Base-by-base conservation (phyloP, 305 asterid genomes). In the Galium porrigens region DNA sequence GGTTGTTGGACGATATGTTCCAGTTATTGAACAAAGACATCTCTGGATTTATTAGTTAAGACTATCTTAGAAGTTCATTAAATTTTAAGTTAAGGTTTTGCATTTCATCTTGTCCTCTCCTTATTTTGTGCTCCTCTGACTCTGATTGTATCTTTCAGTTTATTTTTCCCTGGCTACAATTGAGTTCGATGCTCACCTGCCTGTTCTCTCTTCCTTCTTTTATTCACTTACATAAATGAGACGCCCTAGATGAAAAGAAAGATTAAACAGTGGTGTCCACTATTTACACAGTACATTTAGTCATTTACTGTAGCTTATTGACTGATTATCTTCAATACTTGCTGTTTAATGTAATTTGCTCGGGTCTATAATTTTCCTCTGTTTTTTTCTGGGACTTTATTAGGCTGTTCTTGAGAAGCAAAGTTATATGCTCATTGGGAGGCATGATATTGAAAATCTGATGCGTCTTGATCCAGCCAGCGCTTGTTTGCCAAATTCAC, bases 341-440 rank as follows among this genome's bases (percentile, higher is more conserved):
- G 29, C 49, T 60, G 32, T 68, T 14, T 8, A 51, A 51, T 22
- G 34, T 5, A 5, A 27, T 33, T 12, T 59, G 48, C 20, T n/a
- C 11, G 3, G 59, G 37, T 39, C 41, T 41, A 18, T 48, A 41
- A 30, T 27, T 68, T 51, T 18, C 29, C 9, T 62, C 33, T 52
- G 36, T 25, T 61, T 37, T 49, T 71, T 55, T 52, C 65, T 77
- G 65, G 67, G 76, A 69, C 66, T 68, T 74, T 78, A 79, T 73
- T 92, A 94, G 99, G 97, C 99, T 70, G 99, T 94, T 80, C 96
- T 94, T 70, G 99, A 94, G 88, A 94, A 94, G 87, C 97, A 87
- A 83, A 94, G 99, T 81, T 94, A 90, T 73, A 90, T 90, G 97
- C 95, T 94, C 72, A 90, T 94, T 59, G 99, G 99, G 69, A 86